Base-by-base conservation (phyloP, 1,284 basidiomycete genomes). In the Nidula niveotomentosa region DNA sequence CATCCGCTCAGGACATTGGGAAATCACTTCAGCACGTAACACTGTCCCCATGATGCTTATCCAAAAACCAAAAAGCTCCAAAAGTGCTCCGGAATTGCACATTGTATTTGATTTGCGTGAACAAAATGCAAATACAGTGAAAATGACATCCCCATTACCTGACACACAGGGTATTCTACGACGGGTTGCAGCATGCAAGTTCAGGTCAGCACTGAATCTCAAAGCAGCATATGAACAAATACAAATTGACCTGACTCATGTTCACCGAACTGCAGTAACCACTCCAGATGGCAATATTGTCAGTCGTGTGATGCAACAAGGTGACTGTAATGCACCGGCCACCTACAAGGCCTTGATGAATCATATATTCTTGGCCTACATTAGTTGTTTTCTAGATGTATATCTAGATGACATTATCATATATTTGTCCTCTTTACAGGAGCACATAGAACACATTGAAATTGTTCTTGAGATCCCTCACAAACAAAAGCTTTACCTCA, bases 201-300 rank as follows among this genome's bases (percentile, higher is more conserved):
- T 51, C 35, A 10, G 23, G 10, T 67, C 65, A 0, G 37, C 67
- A 0, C 60, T 75, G 0, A 67, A 75, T 55, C 61, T 66, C 0
- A 58, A 67, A 10, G 68, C 72, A 46, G 66, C 68, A 0, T 76
- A 71, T 33, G 64, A 74, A 41, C 70, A 75, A 35, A 72, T 75
- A 2, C 44, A 57, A 0, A 63, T 75, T 0, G 45, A 64, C 0
- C 62, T 65, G 0, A 66, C 70, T 18, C 65, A 76, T 46, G 65
- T 74, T 9, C 52, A 0, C 50, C 41, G 53, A 0, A 59, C 61
- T 0, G 49, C 62, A 0, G 64, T 74, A 0, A 64, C 63, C 0
- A 71, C 65, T 0, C 69, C 70, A 0, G 62, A 70, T 51, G 67
- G 73, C 0, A 74, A 68, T 9, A 72, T 75, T 67, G 56, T 66